A percentile compares a stretch with the other conserved stretches of the same genome.
Evolutionary conservation across 179 eudicot genomes (phyloP).

Genomic region (Patellifolia procumbens): DNA sequence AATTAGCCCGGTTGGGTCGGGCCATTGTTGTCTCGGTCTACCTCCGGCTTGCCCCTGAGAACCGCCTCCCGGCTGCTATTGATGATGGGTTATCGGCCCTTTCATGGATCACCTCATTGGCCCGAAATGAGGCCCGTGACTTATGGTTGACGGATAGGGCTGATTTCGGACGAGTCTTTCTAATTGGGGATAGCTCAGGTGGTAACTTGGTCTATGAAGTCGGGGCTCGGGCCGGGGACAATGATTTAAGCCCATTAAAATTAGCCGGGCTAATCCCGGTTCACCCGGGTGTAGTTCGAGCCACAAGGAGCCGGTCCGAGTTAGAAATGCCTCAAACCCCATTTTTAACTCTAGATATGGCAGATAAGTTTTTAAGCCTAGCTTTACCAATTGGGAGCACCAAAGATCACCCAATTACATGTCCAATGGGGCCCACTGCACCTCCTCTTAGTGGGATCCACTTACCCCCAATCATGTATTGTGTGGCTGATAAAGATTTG

Average conservation of each 20-base stretch:
- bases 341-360: conserved; percentile 72
- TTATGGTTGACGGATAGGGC: conserved; percentile 43
- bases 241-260: conserved; percentile 40
- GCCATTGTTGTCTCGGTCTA: conserved; percentile 59
- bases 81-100: conserved; percentile 59
- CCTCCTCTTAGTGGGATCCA: conserved; percentile 42
- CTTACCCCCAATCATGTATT: conserved; percentile 60
- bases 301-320: conserved; percentile 67
- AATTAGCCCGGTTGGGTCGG: conserved; percentile 41
- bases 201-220: conserved; percentile 71
- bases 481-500: conserved; percentile 72
- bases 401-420: conserved; percentile 72
- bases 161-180: conserved; percentile 57
- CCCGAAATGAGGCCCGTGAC: conserved; percentile 30
- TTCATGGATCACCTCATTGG: conserved; percentile 53
- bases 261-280: conserved; percentile 61
- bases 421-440: conserved; percentile 71
- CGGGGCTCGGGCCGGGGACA: conserved; percentile 51
- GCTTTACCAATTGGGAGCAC: conserved; percentile 66
- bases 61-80: conserved; percentile 70
- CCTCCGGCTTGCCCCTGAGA: conserved; percentile 65
- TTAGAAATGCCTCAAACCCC: conserved; percentile 70
- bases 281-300: conserved; percentile 70
- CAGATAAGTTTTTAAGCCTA: conserved; percentile 60
- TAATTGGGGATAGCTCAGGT: conserved; percentile 83